Base-by-base conservation (phyloP, 306 rosid genomes). In the Pyrus betulifolia region DNA sequence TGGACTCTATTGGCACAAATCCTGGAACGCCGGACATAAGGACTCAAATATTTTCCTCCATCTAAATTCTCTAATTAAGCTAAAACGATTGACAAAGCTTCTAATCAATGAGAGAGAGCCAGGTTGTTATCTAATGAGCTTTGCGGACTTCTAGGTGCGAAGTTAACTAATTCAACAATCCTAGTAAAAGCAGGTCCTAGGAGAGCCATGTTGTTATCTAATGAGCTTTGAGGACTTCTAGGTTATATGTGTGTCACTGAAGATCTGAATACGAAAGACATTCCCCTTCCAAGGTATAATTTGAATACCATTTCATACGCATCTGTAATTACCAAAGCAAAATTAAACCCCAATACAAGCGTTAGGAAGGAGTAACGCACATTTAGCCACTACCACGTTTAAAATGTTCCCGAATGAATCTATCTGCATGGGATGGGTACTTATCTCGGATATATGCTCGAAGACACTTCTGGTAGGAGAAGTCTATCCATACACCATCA, bases 401-500 rank as follows among this genome's bases (percentile, higher is more conserved):
- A 82, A 90, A 84, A 86, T 90, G 96, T 77, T 87, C 87, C 40
- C 87, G 81, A 78, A 95, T 89, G 85, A 92, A 91, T 80, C 88
- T 85, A 80, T 91, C 97, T 4, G 96, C 97, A 40, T 87, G 79
- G 45, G 82, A 78, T 70, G 99, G 96, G 77, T 91, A 93, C 83
- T 93, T 93, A 83, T 79, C 72, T 84, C 88, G 90, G 71, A 93
- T 69, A 76, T 91, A 93, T 71, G 84, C 89, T 59, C 91, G 89
- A 57, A 93, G 88, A 83, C 98, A 91, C 86, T 89, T 93, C 77
- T 85, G 96, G 78, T 93, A 93, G 11, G 97, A 93, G 89, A 93
- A 93, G 80, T 91, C 98, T 11, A 93, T 90, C 97, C 98, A 92
- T 70, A 84, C 85, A 49, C 96, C 97, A 74, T 95, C 93, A 46